Percentiles rank a stretch among this genome's conserved stretches.
Evolutionary conservation across 768 basidiomycete genomes (phyloP).

Genomic region (Lactarius tabidus): DNA sequence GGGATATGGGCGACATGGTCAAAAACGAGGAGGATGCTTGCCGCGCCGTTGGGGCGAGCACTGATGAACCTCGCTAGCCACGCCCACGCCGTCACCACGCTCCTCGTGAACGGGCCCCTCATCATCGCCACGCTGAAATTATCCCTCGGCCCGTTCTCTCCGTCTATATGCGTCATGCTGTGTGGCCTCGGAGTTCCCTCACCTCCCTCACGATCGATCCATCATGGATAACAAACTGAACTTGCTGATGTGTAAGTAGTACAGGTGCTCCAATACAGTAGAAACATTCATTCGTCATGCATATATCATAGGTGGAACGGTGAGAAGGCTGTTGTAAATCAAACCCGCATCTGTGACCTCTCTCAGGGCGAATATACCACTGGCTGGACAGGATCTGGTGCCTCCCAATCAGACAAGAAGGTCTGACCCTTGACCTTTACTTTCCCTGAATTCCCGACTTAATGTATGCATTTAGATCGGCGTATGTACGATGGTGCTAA

Average conservation of each 20-base stretch:
- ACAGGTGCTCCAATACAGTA: neutral
- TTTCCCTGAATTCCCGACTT: neutral
- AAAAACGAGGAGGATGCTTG: slow-evolving; percentile 22
- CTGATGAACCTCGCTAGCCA: slow-evolving; percentile 6
- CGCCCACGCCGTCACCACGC: slow-evolving; percentile 21
- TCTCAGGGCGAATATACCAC: slow-evolving; percentile 85
- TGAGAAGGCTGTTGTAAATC: slow-evolving; percentile 28
- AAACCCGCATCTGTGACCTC: neutral
- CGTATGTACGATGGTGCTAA: slow-evolving; percentile 39
- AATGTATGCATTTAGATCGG: slow-evolving; percentile 49
- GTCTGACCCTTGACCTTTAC: slow-evolving; percentile 37
- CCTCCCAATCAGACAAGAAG: slow-evolving; percentile 94
- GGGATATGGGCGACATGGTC: slow-evolving; percentile 26
- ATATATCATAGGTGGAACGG: slow-evolving; percentile 44
- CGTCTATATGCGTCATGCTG: neutral
- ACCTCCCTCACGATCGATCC: neutral
- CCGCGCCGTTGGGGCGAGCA: slow-evolving; percentile 19
- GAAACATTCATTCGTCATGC: slow-evolving; percentile 14
- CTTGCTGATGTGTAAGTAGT: slow-evolving; percentile 71
- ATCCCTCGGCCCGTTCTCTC: neutral
- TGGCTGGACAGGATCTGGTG: slow-evolving; percentile 90
- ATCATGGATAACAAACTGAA: slow-evolving; percentile 40
- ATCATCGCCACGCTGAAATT: neutral
- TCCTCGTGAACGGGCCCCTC: neutral
- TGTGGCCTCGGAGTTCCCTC: neutral